Conservation (phyloP, 1,284 basidiomycete species). For the Gomphus bonarii region DNA sequence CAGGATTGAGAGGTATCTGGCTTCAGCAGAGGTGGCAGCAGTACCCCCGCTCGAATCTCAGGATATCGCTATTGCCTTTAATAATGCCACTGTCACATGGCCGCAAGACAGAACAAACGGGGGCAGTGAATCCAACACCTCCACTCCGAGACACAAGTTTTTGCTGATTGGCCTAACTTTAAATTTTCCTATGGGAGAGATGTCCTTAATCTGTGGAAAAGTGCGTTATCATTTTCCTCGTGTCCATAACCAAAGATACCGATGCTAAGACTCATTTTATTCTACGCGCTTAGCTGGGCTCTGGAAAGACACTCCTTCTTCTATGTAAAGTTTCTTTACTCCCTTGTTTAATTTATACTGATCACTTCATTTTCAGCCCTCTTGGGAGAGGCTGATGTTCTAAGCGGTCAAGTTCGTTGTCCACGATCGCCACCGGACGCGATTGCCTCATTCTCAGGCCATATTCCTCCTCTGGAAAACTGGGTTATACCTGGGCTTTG, state of each 20-base stretch:
- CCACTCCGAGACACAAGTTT: conserved; percentile 74
- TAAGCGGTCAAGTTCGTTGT: conserved; percentile 71
- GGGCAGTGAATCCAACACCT: conserved; percentile 45
- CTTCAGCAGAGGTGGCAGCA: conserved; percentile 54
- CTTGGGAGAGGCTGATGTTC: conserved; percentile 81
- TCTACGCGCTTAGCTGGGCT: conserved; percentile 38
- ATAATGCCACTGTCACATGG: conserved; percentile 85
- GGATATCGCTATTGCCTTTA: conserved; percentile 48
- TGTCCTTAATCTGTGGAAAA: conserved; percentile 71
- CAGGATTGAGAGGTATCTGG: conserved; percentile 85
- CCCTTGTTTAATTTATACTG: background rate
- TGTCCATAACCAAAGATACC: background rate
- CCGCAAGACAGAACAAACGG: conserved; percentile 54
- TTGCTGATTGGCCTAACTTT: conserved; percentile 71
- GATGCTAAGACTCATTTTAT: background rate
- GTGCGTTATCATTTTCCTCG: background rate
- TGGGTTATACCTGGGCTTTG: conserved; percentile 74
- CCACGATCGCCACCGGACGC: conserved; percentile 79
- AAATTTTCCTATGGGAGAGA: conserved; percentile 67
- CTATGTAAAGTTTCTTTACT: conserved; percentile 32
- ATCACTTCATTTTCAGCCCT: conserved; percentile 39
- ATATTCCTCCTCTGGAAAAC: conserved; percentile 37
- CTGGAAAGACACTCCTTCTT: conserved; percentile 76
- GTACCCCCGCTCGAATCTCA: conserved; percentile 45
- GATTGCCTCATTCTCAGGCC: conserved; percentile 46